These are phyloP conservation scores for Amoebophrya sp. DNA, from an alignment of 169 alveolate genomes.

Conservation along the genomic window DNA sequence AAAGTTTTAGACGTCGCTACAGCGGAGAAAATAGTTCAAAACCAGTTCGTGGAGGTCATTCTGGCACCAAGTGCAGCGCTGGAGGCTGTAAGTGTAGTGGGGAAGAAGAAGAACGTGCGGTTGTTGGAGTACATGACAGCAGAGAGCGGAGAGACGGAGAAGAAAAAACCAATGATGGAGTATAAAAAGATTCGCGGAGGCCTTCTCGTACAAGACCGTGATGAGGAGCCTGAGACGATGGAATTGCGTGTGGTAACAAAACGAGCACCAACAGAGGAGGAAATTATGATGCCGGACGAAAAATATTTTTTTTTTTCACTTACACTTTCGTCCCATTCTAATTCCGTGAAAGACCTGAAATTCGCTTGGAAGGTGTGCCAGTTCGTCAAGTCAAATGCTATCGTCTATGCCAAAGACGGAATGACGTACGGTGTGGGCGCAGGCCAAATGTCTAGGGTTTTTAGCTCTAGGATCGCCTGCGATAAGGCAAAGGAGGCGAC, in stretches of 20 bases:
- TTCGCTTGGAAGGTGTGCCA: background rate
- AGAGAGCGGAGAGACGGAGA: background rate
- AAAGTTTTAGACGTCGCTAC: background rate
- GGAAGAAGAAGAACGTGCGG: background rate
- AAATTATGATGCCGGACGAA: background rate
- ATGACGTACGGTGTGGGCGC: conserved; percentile 44
- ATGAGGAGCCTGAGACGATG: background rate
- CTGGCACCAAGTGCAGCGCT: background rate
- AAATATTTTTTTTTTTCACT: too few relatives aligned
- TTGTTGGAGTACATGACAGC: background rate
- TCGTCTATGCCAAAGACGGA: conserved; percentile 29
- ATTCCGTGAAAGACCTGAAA: background rate
- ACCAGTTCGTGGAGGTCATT: conserved; percentile 19
- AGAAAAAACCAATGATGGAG: background rate
- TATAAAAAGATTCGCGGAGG: background rate
- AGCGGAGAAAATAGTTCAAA: background rate
- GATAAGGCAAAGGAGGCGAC: background rate
- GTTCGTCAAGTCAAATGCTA: background rate
- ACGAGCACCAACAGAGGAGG: background rate
- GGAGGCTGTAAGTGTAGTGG: background rate
- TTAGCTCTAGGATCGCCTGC: background rate
- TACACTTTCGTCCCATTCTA: too few relatives aligned
- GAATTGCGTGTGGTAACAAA: background rate
- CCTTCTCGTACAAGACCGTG: background rate
- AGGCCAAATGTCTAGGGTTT: conserved; percentile 43